Evolutionary conservation across 2,329 filamentous ascomycete species (phyloP), one percentile per base, ranked within the genome.

Genomic region (Coleophoma crateriformis): DNA sequence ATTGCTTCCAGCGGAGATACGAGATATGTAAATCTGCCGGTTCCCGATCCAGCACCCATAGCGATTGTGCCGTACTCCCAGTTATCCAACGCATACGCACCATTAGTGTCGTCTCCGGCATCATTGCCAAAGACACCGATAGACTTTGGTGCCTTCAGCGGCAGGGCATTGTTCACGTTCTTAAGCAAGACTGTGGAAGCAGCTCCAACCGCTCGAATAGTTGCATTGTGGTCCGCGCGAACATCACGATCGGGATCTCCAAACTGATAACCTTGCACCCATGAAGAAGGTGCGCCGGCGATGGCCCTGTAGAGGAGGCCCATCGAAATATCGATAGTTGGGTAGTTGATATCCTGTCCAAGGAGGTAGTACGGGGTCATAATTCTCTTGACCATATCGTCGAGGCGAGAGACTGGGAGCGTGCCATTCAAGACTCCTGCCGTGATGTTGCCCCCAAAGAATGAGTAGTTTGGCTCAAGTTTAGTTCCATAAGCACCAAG

Each of bases 121-220:
- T 82, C 82, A 60, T 84, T 84, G 27, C 81, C 77, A 57, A 78
- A 82, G 13, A 85, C 56, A 1, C 81, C 78, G 37, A 86, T 54
- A 53, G 77, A 58, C 50, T 70, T 67, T 13, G 69, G 69, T 10
- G 64, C 62, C 22, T 69, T 69, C 10, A 80, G 64, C 1, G 77
- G 77, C 1, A 81, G 66, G 3, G 72, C 62, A 14, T 65, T 62
- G n/a, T 66, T 63, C 48, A 70, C 67, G 47, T 81, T 80, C 68
- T 86, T 86, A 20, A 87, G 68, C 33, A 86, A 63, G 15, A 84
- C 81, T 50, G 82, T 79, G 6, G 82, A 79, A 63, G 85, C 82
- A 2, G 76, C 75, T 6, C 79, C 82, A 33, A 85, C 70, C 44
- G 75, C 66, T 22, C 81, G 77, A 14, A 79, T 79, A 2, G 82